Evolutionary conservation across 1,284 basidiomycete species (phyloP).

Genomic region (Melampsora larici-populina): DNA sequence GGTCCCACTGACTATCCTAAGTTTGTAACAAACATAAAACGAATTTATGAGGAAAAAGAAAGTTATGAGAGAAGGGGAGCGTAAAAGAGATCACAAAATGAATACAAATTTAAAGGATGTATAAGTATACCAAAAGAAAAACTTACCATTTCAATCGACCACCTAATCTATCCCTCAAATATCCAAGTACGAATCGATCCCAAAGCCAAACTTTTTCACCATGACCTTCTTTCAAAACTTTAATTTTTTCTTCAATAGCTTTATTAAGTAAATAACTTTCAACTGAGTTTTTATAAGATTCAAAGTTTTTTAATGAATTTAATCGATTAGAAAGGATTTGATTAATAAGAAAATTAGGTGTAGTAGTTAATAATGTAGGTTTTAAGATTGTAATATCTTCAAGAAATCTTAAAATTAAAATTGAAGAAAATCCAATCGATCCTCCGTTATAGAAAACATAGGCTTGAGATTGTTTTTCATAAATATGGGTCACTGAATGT

Average conservation of each 20-base stretch:
- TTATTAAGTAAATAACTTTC: slow-evolving; percentile 38
- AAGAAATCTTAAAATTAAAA: slow-evolving; percentile 8
- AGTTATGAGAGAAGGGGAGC: not conserved
- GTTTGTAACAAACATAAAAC: not conserved
- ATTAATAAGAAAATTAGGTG: slow-evolving; percentile 19
- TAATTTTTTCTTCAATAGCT: slow-evolving; percentile 31
- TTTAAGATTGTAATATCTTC: slow-evolving; percentile 33
- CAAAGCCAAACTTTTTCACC: slow-evolving; percentile 41
- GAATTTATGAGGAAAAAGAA: not conserved
- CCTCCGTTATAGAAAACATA: slow-evolving; percentile 21
- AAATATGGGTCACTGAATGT: slow-evolving; percentile 29
- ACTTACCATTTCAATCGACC: slow-evolving; percentile 33
- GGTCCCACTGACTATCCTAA: slow-evolving; percentile 39
- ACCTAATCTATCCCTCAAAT: slow-evolving; percentile 28
- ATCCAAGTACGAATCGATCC: slow-evolving; percentile 35
- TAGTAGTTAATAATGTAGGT: slow-evolving; percentile 26
- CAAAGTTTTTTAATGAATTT: slow-evolving; percentile 23
- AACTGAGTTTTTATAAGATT: slow-evolving; percentile 20
- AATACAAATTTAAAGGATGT: too few relatives aligned
- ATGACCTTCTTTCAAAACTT: slow-evolving; percentile 19
- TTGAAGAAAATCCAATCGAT: slow-evolving; percentile 28
- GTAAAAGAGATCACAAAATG: not conserved
- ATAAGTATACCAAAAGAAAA: not conserved
- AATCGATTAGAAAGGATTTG: slow-evolving; percentile 26
- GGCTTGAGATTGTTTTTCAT: slow-evolving; percentile 38